These are phyloP conservation scores for Leccinum rimulosum DNA, from an alignment of 768 basidiomycete genomes.

Conservation along the genomic window DNA sequence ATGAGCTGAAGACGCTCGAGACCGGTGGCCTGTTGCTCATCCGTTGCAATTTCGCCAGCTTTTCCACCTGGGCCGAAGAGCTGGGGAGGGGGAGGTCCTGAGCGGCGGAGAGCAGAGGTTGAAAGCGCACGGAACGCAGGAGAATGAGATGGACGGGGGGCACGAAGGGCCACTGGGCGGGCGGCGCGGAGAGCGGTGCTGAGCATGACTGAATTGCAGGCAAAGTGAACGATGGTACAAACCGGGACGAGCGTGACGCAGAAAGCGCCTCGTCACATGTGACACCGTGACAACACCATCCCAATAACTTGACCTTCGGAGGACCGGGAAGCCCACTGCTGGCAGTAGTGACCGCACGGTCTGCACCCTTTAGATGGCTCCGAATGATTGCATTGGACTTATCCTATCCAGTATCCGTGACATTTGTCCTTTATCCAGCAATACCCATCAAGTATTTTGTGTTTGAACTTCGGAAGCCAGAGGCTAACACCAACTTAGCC, in stretches of 20 bases:
- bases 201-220: constrained; percentile 23
- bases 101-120: constrained; percentile 50
- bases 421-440: too few relatives aligned
- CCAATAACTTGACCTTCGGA: too few relatives aligned
- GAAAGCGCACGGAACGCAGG: constrained; percentile 55
- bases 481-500: too few relatives aligned
- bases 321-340: too few relatives aligned
- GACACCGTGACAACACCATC: constrained; percentile 7
- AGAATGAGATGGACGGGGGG: constrained; percentile 20
- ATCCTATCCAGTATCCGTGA: too few relatives aligned
- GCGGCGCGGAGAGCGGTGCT: constrained; percentile 25
- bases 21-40: constrained; percentile 92
- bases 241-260: constrained; percentile 28
- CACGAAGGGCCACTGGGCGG: constrained; percentile 26
- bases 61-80: constrained; percentile 73
- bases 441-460: too few relatives aligned
- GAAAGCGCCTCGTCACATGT: constrained; percentile 25
- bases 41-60: constrained; percentile 74
- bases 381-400: neutral
- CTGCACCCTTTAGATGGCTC: neutral
- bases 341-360: neutral
- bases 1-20: constrained; percentile 93
- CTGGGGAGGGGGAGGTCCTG: constrained; percentile 60
- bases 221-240: constrained; percentile 21
- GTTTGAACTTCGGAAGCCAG: too few relatives aligned